Base-by-base conservation (phyloP, 257 asterid species). In the Solanum chiquidenum region DNA sequence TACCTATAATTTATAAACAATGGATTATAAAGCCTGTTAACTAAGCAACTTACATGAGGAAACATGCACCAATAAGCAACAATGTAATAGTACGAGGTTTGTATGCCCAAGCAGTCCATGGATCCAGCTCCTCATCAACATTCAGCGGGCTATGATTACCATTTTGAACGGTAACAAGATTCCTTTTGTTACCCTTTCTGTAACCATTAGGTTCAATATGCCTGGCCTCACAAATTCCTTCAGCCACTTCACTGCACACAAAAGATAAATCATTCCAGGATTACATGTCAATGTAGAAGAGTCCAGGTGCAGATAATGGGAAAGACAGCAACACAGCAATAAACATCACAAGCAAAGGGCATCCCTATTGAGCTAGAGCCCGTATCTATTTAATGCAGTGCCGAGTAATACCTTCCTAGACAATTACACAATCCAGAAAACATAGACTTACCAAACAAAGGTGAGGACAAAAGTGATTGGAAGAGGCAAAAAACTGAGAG, bases 31-130 rank as follows among this genome's bases (percentile, higher is more conserved):
- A 25, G 83, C 38, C 79, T 29, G 80, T 5, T 14, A 52, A 64
- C 58, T 38, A 89, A 44, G 80, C 37, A 74, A 91, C 99, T 95
- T 90, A 97, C 99, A 97, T 95, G 86, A 97, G 98, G 89, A 97
- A 92, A 92, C 98, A 94, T 89, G 99, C 98, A 88, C 99, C 99
- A 89, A 97, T 88, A 66, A 97, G 93, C 84, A 97, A 90, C 87
- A 93, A 90, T 42, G 99, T 95, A 87, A 95, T 89, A 7, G 99
- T 97, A 68, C 92, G 98, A 88, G 99, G 99, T 92, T 90, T 94
- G 93, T 95, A 97, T 34, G 98, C 99, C 99, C 99, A 97, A 86
- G 99, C 98, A n/a, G 98, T 97, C 99, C 99, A 97, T 23, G 99
- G 99, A 89, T 97, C 99, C 90, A 93, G 93, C 90, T 93, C 98